These are phyloP conservation scores for Chaetomiaceae sp. DNA, from an alignment of 2,329 filamentous ascomycete species.

Conservation along the genomic window DNA sequence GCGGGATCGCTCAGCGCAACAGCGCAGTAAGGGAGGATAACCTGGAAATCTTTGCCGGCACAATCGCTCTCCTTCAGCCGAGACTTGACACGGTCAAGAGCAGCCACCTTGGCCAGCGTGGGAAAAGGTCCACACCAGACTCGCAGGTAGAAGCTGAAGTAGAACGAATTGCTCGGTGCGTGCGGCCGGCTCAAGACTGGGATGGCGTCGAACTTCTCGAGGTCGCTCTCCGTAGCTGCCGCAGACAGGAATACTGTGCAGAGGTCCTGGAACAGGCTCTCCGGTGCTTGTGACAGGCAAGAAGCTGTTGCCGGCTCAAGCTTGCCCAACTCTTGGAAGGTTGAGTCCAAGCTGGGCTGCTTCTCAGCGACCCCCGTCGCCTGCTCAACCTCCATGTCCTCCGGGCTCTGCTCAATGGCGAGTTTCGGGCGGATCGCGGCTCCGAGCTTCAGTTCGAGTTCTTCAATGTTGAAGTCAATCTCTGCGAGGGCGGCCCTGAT, in stretches of 20 bases:
- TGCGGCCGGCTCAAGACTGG: conserved; percentile 51
- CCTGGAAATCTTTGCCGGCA: conserved; percentile 63
- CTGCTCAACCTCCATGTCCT: conserved; percentile 47
- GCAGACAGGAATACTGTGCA: conserved; percentile 55
- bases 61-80: conserved; percentile 50
- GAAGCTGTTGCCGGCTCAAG: conserved; percentile 34
- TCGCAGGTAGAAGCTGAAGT: conserved; percentile 69
- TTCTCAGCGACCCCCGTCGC: conserved; percentile 26
- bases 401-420: conserved; percentile 43
- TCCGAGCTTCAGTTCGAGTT: conserved; percentile 70
- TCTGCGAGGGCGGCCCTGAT: conserved; percentile 64
- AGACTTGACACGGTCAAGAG: conserved; percentile 61
- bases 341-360: conserved; percentile 37
- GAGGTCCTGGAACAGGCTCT: conserved; percentile 54
- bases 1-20: conserved; percentile 71
- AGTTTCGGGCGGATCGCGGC: conserved; percentile 59
- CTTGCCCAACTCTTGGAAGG: conserved; percentile 37
- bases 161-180: conserved; percentile 59
- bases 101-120: conserved; percentile 62
- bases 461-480: conserved; percentile 66
- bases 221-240: conserved; percentile 41
- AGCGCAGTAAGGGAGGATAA: conserved; percentile 76
- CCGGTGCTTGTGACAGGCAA: conserved; percentile 49
- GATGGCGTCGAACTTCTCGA: conserved; percentile 50
- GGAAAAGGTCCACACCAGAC: conserved; percentile 71